phyloP scores from a whole-genome alignment of 768 basidiomycete species.

The Chalciporus sphaerocephalus region DNA sequence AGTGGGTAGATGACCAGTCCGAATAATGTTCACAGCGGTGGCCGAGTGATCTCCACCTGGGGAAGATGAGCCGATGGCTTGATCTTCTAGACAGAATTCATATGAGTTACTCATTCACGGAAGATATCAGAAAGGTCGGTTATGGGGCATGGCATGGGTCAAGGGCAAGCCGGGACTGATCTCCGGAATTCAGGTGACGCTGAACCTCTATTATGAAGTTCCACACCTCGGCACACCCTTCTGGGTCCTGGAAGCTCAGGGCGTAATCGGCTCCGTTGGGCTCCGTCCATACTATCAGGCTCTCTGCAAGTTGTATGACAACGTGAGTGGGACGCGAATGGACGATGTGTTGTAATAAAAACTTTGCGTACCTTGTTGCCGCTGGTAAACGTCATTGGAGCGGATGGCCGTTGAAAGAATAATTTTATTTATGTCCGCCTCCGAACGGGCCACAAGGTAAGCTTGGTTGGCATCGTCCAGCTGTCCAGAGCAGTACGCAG shows the following conservation, averaged over 20 bases:
- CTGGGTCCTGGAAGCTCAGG: slow-evolving; percentile 92
- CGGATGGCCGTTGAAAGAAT: slow-evolving; percentile 80
- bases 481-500: slow-evolving; percentile 92
- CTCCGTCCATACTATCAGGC: slow-evolving; percentile 98
- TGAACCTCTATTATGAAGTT: slow-evolving; percentile 93
- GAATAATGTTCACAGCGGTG: slow-evolving; percentile 62
- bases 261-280: slow-evolving; percentile 93
- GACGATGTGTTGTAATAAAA: slow-evolving; percentile 8
- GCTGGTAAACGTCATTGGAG: slow-evolving; percentile 79
- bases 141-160: slow-evolving; percentile 8
- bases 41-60: slow-evolving; percentile 59
- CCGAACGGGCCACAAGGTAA: slow-evolving; percentile 78
- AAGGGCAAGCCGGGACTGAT: slow-evolving; percentile 39
- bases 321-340: slow-evolving; percentile 12
- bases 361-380: slow-evolving; percentile 67
- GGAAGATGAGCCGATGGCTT: slow-evolving; percentile 51
- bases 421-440: slow-evolving; percentile 64
- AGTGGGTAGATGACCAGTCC: slow-evolving; percentile 67
- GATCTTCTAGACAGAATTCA: slow-evolving; percentile 38
- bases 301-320: slow-evolving; percentile 64
- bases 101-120: slow-evolving; percentile 15
- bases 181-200: slow-evolving; percentile 66
- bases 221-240: slow-evolving; percentile 96
- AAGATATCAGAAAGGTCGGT: slow-evolving; percentile 10
- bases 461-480: slow-evolving; percentile 75